phyloP scores from a whole-genome alignment of 352 stramenopile genomes.

The Globisporangium lucens region DNA sequence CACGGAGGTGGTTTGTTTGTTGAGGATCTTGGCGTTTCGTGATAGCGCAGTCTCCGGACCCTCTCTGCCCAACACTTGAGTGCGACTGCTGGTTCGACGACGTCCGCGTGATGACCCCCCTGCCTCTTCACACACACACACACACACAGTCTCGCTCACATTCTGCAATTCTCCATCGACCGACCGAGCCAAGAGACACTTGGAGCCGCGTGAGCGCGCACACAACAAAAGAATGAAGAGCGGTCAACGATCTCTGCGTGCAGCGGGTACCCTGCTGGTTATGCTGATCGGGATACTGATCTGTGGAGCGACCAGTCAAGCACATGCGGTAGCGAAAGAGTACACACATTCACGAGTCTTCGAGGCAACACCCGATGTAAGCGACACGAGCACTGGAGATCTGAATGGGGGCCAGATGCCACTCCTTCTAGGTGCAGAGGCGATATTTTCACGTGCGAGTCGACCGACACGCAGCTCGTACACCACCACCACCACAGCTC shows the following conservation, averaged over 20 bases:
- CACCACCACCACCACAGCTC: background rate
- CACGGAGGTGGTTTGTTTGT: too few relatives aligned
- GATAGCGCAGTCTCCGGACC: too few relatives aligned
- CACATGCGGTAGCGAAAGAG: background rate
- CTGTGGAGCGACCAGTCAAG: background rate
- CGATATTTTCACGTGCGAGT: background rate
- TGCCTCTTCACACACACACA: too few relatives aligned
- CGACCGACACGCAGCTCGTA: background rate
- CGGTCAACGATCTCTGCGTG: background rate
- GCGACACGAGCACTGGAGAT: background rate
- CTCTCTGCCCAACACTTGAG: too few relatives aligned
- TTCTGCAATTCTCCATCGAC: too few relatives aligned
- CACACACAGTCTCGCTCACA: too few relatives aligned
- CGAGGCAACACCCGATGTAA: background rate
- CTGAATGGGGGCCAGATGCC: background rate
- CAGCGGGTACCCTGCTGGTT: background rate
- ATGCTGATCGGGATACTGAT: background rate
- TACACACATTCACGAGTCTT: background rate
- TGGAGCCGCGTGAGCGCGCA: background rate
- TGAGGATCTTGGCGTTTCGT: too few relatives aligned
- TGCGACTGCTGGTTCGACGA: too few relatives aligned
- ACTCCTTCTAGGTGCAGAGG: background rate
- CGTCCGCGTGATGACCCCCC: too few relatives aligned
- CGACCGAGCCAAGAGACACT: background rate
- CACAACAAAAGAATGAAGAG: background rate